Percentiles rank a stretch among this genome's conserved stretches.
These are phyloP conservation scores for Xerocomus nothofagi DNA, from an alignment of 1,284 basidiomycete genomes.

Conservation along the genomic window DNA sequence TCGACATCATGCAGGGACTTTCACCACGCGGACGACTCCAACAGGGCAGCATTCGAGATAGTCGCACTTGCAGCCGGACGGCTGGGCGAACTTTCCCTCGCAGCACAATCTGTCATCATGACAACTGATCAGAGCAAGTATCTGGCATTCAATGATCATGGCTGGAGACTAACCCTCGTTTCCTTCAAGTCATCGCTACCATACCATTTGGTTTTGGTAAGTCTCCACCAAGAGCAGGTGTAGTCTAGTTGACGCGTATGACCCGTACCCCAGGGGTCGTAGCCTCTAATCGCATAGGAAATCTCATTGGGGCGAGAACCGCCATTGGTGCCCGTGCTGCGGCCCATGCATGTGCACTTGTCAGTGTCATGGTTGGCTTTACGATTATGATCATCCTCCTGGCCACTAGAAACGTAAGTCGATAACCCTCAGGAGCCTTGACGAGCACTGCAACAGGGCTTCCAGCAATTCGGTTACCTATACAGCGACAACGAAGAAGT, in stretches of 20 bases:
- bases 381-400: constrained; percentile 63
- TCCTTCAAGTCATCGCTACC: constrained; percentile 26
- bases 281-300: constrained; percentile 71
- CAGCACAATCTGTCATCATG: constrained; percentile 79
- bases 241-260: not conserved
- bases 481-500: constrained; percentile 69
- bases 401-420: constrained; percentile 52
- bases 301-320: constrained; percentile 63
- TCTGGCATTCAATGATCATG: not conserved
- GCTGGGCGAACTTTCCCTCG: constrained; percentile 63
- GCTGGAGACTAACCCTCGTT: constrained; percentile 9
- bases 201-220: constrained; percentile 34
- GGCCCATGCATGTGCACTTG: constrained; percentile 60
- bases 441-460: not conserved
- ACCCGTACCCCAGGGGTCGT: constrained; percentile 51
- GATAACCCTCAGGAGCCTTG: not conserved
- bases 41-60: constrained; percentile 77
- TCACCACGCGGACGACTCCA: not conserved
- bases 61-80: constrained; percentile 75
- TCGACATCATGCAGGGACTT: not conserved
- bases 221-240: not conserved
- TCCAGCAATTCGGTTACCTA: constrained; percentile 55
- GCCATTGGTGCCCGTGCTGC: constrained; percentile 56
- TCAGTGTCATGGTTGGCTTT: constrained; percentile 60
- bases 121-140: constrained; percentile 73